phyloP scores from a whole-genome alignment of 208 protist genomes.

The Acanthamoeba sp. region DNA sequence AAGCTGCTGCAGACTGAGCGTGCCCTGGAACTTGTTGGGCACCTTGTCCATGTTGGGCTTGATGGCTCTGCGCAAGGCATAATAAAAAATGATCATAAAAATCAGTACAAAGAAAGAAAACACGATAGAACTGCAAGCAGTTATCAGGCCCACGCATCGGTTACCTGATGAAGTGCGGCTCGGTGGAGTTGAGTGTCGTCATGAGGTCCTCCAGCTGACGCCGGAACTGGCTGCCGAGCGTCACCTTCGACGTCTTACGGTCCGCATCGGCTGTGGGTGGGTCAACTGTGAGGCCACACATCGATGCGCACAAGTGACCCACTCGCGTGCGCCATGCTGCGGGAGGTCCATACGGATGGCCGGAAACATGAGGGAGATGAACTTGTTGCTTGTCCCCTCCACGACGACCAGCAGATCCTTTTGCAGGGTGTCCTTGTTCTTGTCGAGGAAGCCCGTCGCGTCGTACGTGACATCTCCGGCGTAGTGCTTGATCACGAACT shows the following conservation, averaged over 20 bases:
- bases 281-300: too few relatives aligned
- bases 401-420: conserved; percentile 27
- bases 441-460: neutral
- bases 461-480: conserved; percentile 7
- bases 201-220: conserved; percentile 46
- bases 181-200: conserved; percentile 53
- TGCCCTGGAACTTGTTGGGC: conserved; percentile 31
- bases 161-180: conserved; percentile 73
- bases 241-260: conserved; percentile 9
- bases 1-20: conserved; percentile 47
- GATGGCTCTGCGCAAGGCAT: neutral
- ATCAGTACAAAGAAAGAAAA: too few relatives aligned
- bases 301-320: too few relatives aligned
- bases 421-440: conserved; percentile 30
- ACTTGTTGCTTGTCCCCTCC: neutral
- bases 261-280: conserved; percentile 31
- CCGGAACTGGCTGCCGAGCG: conserved; percentile 56
- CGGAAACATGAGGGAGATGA: neutral
- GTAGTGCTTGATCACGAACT: conserved; percentile 29
- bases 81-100: neutral
- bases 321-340: too few relatives aligned
- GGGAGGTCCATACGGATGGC: neutral
- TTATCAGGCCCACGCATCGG: too few relatives aligned
- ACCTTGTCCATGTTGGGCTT: conserved; percentile 65
- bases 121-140: too few relatives aligned